Evolutionary conservation across 2,329 filamentous ascomycete genomes (phyloP), one percentile per base, ranked within the genome.

Genomic region (Colletotrichum lini): DNA sequence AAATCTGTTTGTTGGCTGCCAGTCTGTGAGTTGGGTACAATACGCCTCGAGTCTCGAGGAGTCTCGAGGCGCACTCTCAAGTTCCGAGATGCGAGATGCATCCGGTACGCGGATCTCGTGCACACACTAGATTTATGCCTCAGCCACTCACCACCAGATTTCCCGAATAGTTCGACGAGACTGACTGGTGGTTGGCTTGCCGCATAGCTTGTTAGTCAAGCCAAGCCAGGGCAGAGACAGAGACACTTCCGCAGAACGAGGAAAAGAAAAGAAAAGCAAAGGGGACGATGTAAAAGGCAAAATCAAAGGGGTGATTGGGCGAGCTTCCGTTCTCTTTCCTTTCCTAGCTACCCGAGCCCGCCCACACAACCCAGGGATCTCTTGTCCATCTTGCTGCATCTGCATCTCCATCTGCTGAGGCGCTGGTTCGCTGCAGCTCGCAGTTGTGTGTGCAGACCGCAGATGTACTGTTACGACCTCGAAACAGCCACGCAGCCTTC

Each of bases 361-460:
- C 54, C 63, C 68, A 63, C 49, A 57, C 40, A 61, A 49, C 26
- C 47, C 63, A 70, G 64, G 52, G 68, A 68, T 71, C 67, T 69
- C 45, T 65, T 52, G 59, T 56, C 50, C 65, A 35, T 42, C 50
- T 18, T 60, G 45, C 66, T 65, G 68, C 61, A 69, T 65, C 52
- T 59, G 57, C 68, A 58, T 56, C 57, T 62, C 57, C 54, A 54
- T 54, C 53, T 57, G 49, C 16, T 52, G 21, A 62, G 59, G 21
- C 45, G 59, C 44, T 62, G 47, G 16, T 35, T 50, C 26, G 45
- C 35, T 65, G 61, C 61, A 56, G 61, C 44, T 47, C 47, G 53
- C 58, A 40, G 42, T 63, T 15, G 40, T 45, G 21, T 35, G 47
- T 50, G 35, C 38, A 57, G 35, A 21, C 30, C 30, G 8, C 30